Conservation (phyloP, 2,329 filamentous ascomycete genomes). For the Cryphonectria radicalis region DNA sequence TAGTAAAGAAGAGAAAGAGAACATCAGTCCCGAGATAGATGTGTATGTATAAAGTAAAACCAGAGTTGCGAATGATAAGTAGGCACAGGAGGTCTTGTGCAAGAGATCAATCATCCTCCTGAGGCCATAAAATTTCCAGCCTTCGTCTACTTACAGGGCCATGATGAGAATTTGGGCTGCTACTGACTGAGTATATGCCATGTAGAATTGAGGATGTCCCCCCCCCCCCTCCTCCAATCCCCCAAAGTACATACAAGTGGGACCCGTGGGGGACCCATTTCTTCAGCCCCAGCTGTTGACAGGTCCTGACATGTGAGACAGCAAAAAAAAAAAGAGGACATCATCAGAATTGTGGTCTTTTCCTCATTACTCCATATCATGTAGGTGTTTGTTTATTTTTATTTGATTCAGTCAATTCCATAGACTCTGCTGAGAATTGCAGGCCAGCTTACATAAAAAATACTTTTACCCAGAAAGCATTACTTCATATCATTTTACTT, state of each 20-base stretch:
- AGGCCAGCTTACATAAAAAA: too few species aligned
- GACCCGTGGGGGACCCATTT: background rate
- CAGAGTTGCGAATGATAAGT: background rate
- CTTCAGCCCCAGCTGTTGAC: background rate
- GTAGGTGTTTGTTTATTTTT: background rate
- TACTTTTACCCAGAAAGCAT: background rate
- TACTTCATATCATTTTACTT: background rate
- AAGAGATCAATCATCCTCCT: background rate
- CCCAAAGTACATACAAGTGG: background rate
- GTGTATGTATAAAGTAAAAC: too few species aligned
- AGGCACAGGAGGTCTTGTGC: background rate
- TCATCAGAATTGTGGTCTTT: background rate
- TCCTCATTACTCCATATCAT: background rate
- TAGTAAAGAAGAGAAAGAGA: background rate
- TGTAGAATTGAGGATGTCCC: background rate
- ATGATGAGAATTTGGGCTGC: background rate
- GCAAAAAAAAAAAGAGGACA: background rate
- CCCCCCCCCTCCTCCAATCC: background rate
- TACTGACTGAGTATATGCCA: background rate
- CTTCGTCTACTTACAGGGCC: background rate
- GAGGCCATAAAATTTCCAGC: background rate
- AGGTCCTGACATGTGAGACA: slow-evolving; percentile 6
- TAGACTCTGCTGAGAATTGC: background rate
- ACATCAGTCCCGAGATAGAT: background rate
- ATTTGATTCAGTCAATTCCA: background rate